A percentile compares a stretch with the other conserved stretches of the same genome.
Evolutionary conservation across 2,329 filamentous ascomycete species (phyloP).

Genomic region (Sporothrix euskadiensis): DNA sequence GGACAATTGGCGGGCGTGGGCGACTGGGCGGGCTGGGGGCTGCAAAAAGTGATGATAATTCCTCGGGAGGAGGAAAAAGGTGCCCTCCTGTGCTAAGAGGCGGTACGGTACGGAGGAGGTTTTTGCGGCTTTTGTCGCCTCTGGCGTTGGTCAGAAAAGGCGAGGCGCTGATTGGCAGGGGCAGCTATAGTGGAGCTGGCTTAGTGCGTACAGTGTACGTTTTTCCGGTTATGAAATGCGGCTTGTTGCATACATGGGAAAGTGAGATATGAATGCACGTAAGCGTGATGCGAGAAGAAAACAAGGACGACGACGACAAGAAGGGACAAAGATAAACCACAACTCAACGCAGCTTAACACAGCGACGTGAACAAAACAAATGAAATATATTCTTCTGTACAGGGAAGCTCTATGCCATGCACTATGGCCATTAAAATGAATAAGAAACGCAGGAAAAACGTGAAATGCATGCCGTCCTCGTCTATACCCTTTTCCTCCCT

Average conservation of each 20-base stretch:
- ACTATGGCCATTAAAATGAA: conserved; percentile 2
- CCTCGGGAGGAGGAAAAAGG: conserved; percentile 31
- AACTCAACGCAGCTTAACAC: no score
- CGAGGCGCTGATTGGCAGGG: conserved; percentile 27
- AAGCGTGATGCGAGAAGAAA: neutral
- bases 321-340: neutral
- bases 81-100: neutral
- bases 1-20: conserved; percentile 12
- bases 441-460: neutral
- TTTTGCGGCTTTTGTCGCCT: conserved; percentile 34
- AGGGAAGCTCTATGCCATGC: conserved; percentile 19
- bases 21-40: conserved; percentile 17
- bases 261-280: neutral
- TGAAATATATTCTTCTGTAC: conserved; percentile 23
- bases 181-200: conserved; percentile 23
- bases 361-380: conserved; percentile 6
- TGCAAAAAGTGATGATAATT: conserved; percentile 33
- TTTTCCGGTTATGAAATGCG: conserved; percentile 5
- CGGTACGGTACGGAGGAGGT: conserved; percentile 24
- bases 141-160: conserved; percentile 33
- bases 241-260: conserved; percentile 37
- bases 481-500: conserved; percentile 2
- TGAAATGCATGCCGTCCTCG: conserved; percentile 19
- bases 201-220: neutral
- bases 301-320: neutral